phyloP scores from a whole-genome alignment of 83 land plant genomes.

The Isoetes engelmannii region DNA sequence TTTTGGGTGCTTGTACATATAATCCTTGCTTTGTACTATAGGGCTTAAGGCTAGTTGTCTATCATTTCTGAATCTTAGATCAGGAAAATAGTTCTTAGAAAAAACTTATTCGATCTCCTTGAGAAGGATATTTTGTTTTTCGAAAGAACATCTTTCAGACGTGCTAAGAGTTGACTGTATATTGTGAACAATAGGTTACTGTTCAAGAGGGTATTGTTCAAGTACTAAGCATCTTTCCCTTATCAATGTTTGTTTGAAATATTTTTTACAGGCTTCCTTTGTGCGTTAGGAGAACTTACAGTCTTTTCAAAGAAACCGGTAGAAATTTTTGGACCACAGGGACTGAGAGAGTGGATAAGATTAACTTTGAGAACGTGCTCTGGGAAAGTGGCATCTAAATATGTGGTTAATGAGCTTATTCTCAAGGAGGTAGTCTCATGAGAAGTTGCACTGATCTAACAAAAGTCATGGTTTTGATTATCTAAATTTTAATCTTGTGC shows the following conservation, averaged over 20 bases:
- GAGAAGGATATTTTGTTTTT: too few relatives aligned
- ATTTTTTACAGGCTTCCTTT: conserved; percentile 30
- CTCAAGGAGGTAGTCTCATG: conserved; percentile 24
- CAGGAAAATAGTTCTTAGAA: too few relatives aligned
- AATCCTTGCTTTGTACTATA: too few relatives aligned
- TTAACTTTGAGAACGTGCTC: conserved; percentile 26
- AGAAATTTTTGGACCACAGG: conserved; percentile 46
- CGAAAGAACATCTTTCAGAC: too few relatives aligned
- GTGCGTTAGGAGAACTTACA: conserved; percentile 24
- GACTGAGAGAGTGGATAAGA: conserved; percentile 41
- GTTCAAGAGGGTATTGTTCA: too few relatives aligned
- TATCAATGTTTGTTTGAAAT: neutral
- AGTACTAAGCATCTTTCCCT: too few relatives aligned
- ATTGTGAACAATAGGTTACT: too few relatives aligned
- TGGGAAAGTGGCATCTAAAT: conserved; percentile 33
- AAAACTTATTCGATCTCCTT: too few relatives aligned
- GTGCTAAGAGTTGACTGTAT: too few relatives aligned
- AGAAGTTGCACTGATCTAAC: neutral
- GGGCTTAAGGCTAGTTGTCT: too few relatives aligned
- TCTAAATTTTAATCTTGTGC: neutral
- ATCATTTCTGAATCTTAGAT: too few relatives aligned
- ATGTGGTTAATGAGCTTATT: conserved; percentile 41
- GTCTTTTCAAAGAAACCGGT: conserved; percentile 19
- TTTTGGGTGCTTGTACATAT: too few relatives aligned
- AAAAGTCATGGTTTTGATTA: neutral